phyloP scores from a whole-genome alignment of 257 asterid genomes.

The Apocynum venetum region DNA sequence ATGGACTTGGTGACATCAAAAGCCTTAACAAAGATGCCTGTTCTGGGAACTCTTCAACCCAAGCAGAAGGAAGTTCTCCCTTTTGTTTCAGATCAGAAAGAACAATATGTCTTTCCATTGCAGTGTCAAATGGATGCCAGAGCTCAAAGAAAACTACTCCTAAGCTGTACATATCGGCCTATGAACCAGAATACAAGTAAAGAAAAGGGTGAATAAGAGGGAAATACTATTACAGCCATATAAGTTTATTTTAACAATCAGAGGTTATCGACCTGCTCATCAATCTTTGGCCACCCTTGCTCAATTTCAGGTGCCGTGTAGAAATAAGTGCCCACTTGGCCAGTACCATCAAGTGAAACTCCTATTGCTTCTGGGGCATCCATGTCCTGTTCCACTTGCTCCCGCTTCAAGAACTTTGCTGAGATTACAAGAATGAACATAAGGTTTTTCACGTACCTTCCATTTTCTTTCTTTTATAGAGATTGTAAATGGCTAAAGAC shows the following conservation, averaged over 20 bases:
- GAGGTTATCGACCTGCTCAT: conserved; percentile 65
- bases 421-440: conserved; percentile 27
- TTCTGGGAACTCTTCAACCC: conserved; percentile 77
- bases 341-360: conserved; percentile 83
- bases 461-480: background rate
- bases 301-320: conserved; percentile 98
- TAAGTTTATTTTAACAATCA: conserved; percentile 9
- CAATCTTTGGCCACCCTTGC: conserved; percentile 96
- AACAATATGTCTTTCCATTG: conserved; percentile 87
- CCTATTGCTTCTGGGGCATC: conserved; percentile 72
- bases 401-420: conserved; percentile 94
- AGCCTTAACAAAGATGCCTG: conserved; percentile 70
- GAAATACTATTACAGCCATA: conserved; percentile 8
- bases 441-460: background rate
- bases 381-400: conserved; percentile 87
- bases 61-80: conserved; percentile 77
- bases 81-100: conserved; percentile 85
- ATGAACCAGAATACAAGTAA: conserved; percentile 24
- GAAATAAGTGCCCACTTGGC: conserved; percentile 93
- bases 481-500: background rate
- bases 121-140: conserved; percentile 97
- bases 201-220: conserved; percentile 18
- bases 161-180: conserved; percentile 97
- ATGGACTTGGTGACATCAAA: conserved; percentile 83
- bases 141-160: conserved; percentile 93